phyloP scores from a whole-genome alignment of 2,329 filamentous ascomycete genomes.

The Dactylellina parvicollis region DNA sequence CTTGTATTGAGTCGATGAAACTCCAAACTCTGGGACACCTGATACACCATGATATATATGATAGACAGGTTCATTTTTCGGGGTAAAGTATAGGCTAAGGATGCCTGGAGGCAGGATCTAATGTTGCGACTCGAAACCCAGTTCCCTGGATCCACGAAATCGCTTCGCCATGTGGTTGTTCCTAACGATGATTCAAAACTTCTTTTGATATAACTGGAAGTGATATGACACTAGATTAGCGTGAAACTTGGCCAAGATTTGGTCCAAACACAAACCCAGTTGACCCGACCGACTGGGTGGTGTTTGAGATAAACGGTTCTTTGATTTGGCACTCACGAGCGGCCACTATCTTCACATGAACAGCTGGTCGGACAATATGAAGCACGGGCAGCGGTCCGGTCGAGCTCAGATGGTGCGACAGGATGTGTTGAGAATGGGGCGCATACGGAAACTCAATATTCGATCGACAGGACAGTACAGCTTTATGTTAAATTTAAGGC shows the following conservation, averaged over 20 bases:
- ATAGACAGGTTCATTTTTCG: slow-evolving; percentile 2
- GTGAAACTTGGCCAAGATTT: slow-evolving; percentile 41
- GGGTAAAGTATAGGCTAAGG: slow-evolving; percentile 26
- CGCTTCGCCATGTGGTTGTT: slow-evolving; percentile 33
- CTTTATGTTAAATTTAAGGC: slow-evolving; percentile 15
- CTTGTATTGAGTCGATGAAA: slow-evolving; percentile 33
- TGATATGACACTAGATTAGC: slow-evolving; percentile 28
- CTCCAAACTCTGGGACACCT: slow-evolving; percentile 20
- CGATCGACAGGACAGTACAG: background rate
- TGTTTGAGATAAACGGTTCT: slow-evolving; percentile 30
- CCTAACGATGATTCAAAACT: background rate
- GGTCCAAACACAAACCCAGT: slow-evolving; percentile 33
- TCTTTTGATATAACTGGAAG: slow-evolving; percentile 1
- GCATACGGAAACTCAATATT: slow-evolving; percentile 5
- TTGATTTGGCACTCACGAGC: background rate
- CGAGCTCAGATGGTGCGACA: slow-evolving; percentile 13
- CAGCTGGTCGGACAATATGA: background rate
- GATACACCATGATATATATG: slow-evolving; percentile 13
- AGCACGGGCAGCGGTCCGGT: too few species aligned
- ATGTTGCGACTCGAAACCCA: background rate
- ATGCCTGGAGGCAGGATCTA: slow-evolving; percentile 4
- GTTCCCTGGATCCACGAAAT: slow-evolving; percentile 19
- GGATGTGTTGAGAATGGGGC: slow-evolving; percentile 13
- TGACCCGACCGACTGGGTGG: background rate
- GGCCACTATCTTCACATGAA: background rate